Base-by-base conservation (phyloP, 2,329 filamentous ascomycete genomes). In the Colletotrichum sp. region DNA sequence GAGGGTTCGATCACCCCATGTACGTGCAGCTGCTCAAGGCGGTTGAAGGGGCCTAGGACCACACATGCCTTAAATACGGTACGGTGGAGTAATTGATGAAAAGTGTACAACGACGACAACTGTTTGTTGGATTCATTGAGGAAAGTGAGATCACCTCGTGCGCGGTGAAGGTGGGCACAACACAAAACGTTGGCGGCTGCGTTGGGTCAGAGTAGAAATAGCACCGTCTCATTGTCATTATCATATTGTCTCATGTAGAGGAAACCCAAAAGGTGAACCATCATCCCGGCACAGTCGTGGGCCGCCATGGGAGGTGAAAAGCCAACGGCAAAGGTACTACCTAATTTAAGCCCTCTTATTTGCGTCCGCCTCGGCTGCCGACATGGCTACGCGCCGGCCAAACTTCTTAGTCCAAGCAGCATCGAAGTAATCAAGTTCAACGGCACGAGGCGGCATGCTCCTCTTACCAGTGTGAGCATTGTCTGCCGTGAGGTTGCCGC, bases 331-430 rank as follows among this genome's bases (percentile, higher is more conserved):
- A 24, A 8, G 15, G 36, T 24, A 13, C n/a, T 16, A 3, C 26
- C 16, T 39, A 10, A 32, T 10, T 30, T 36, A 72, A 12, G 24
- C 12, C 30, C 39, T 74, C 66, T 64, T 36, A 39, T 66, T 63
- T 9, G 44, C 57, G 32, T 78, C 66, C 8, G 30, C 69, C 15
- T 30, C 60, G n/a, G 44, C 65, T 24, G 44, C 65, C 7, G 44
- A 30, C 36, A 21, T 24, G 26, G 30, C 26, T 6, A 67, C 68
- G 34, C 73, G 71, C 26, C 71, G 77, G 18, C 85, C 85, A 81
- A 89, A 90, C 80, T 83, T 88, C 84, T 89, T 90, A 12, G 87
- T 85, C 80, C 87, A 88, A 32, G 79, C 71, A 4, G 88, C 87
- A 80, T 91, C 90, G 62, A 84, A 83, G n/a, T 78, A 77, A 62